Percentiles rank a stretch among this genome's conserved stretches.
These are phyloP conservation scores for Botrytis squamosa DNA, from an alignment of 2,329 filamentous ascomycete species.

Conservation along the genomic window DNA sequence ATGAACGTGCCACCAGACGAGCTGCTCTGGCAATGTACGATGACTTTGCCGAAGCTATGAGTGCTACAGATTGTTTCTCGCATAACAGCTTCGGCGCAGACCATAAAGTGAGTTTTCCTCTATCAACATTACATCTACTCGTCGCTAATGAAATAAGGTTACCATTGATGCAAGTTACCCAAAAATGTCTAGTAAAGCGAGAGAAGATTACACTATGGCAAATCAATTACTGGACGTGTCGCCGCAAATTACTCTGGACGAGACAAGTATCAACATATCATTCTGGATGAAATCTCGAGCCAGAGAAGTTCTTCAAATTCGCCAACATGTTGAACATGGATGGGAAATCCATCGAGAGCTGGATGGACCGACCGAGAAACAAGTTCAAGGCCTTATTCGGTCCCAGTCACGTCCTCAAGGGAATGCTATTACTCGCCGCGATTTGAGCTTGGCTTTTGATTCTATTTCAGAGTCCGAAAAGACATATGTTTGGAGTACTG, in stretches of 20 bases:
- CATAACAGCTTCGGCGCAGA: slow-evolving; percentile 31
- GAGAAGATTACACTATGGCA: slow-evolving; percentile 54
- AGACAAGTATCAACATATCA: slow-evolving; percentile 31
- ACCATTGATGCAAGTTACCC: slow-evolving; percentile 34
- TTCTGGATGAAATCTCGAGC: slow-evolving; percentile 35
- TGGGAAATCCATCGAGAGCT: slow-evolving; percentile 32
- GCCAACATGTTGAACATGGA: slow-evolving; percentile 30
- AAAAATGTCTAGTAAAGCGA: slow-evolving; percentile 46
- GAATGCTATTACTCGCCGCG: slow-evolving; percentile 46
- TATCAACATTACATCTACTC: neutral
- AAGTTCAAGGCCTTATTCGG: slow-evolving; percentile 32
- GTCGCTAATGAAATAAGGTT: slow-evolving; percentile 28
- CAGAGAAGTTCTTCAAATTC: slow-evolving; percentile 34
- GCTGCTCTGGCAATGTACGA: slow-evolving; percentile 52
- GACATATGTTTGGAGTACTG: slow-evolving; percentile 36
- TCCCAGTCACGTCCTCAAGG: slow-evolving; percentile 23
- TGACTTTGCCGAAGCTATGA: slow-evolving; percentile 57
- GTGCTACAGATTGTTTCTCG: slow-evolving; percentile 61
- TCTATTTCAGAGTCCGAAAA: slow-evolving; percentile 55
- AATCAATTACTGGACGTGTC: slow-evolving; percentile 54
- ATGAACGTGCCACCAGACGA: slow-evolving; percentile 30
- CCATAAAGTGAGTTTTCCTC: slow-evolving; percentile 29
- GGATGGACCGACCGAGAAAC: slow-evolving; percentile 28
- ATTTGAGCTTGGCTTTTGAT: slow-evolving; percentile 60
- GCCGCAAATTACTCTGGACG: slow-evolving; percentile 26